Evolutionary conservation across 2,329 filamentous ascomycete species (phyloP).

Genomic region (Epichloe sylvatica): DNA sequence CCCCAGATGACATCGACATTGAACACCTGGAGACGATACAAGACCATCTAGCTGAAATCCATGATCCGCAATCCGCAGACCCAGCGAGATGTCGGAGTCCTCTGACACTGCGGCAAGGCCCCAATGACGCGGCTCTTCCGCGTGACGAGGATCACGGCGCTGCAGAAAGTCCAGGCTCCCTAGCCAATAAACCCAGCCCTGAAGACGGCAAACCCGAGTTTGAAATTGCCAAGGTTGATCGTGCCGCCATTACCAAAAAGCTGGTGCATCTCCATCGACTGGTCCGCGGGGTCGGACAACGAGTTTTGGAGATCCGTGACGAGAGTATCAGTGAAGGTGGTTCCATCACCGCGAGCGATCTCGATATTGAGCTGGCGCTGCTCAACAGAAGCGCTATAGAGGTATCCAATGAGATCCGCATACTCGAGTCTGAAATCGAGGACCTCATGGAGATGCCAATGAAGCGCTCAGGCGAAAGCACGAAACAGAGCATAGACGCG

Average conservation of each 20-base stretch:
- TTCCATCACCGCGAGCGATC: not conserved
- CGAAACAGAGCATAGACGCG: constrained; percentile 25
- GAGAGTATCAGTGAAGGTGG: not conserved
- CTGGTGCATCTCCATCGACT: constrained; percentile 3
- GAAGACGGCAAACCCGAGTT: not conserved
- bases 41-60: constrained; percentile 14
- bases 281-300: constrained; percentile 1
- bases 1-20: constrained; percentile 37
- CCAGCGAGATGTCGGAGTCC: not conserved
- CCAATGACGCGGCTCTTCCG: not conserved
- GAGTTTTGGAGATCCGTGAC: constrained; percentile 4
- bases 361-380: constrained; percentile 20
- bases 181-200: not conserved
- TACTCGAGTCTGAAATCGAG: constrained; percentile 6
- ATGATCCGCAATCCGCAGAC: constrained; percentile 9
- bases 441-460: not conserved
- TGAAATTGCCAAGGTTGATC: not conserved
- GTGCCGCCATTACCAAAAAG: constrained; percentile 1
- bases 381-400: constrained; percentile 5
- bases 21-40: constrained; percentile 21
- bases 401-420: constrained; percentile 6
- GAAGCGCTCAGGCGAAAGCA: constrained; percentile 5
- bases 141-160: not conserved
- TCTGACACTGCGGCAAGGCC: not conserved
- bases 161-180: not conserved